These are phyloP conservation scores for Phragmites australis DNA, from an alignment of 176 grass and related monocot genomes.

Conservation along the genomic window DNA sequence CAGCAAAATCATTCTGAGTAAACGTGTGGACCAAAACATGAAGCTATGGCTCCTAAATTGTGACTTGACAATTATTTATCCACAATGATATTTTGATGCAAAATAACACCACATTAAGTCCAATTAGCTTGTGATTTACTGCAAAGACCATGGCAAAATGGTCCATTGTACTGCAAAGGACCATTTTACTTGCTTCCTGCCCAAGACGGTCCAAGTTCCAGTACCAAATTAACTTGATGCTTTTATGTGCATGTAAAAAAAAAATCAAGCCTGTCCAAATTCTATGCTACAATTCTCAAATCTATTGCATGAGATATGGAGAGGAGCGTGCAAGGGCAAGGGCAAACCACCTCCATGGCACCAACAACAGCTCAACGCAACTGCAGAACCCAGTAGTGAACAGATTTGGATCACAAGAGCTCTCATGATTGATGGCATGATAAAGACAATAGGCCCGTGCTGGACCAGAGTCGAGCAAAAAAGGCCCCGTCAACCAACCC, in stretches of 20 bases:
- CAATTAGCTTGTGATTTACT: constrained; percentile 4
- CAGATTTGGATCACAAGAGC: constrained; percentile 19
- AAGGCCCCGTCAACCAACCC: background rate
- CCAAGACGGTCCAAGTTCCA: background rate
- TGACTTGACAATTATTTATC: background rate
- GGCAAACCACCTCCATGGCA: background rate
- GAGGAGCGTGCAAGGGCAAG: constrained; percentile 23
- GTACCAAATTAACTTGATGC: constrained; percentile 15
- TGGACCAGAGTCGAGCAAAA: background rate
- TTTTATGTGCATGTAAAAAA: background rate
- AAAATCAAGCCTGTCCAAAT: constrained; percentile 9
- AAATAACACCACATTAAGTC: background rate
- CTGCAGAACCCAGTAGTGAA: background rate
- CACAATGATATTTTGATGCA: constrained; percentile 1
- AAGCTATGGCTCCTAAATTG: background rate
- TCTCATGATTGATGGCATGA: too few relatives aligned
- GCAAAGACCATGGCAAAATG: background rate
- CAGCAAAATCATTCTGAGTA: constrained; percentile 2
- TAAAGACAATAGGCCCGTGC: too few relatives aligned
- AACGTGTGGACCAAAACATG: background rate
- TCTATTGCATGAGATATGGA: background rate
- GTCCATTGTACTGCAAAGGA: too few relatives aligned
- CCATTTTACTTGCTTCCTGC: constrained; percentile 1
- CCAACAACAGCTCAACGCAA: background rate
- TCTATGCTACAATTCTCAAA: background rate